phyloP scores from a whole-genome alignment of 345 rosid genomes.

The Eucalyptus fibrosa region DNA sequence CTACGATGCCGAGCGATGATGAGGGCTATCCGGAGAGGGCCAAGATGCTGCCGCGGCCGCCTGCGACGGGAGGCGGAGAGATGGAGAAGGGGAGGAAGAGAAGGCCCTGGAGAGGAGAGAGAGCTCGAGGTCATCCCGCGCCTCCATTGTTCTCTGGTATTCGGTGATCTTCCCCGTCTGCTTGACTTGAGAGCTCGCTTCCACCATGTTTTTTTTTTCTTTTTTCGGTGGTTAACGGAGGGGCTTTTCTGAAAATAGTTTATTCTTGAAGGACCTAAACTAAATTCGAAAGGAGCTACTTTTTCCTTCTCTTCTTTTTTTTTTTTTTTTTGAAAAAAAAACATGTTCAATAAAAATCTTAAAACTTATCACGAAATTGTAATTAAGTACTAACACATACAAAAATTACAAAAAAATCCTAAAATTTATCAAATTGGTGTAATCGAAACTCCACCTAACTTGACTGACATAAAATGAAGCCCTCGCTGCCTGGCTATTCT shows the following conservation, averaged over 20 bases:
- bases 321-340: too few species aligned
- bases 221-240: background rate
- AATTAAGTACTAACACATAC: too few species aligned
- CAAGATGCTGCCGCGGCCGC: background rate
- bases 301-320: too few species aligned
- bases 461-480: too few species aligned
- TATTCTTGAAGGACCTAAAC: background rate
- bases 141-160: background rate
- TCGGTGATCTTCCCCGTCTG: background rate
- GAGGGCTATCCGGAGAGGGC: slow-evolving; percentile 2
- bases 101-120: background rate
- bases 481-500: too few species aligned
- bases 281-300: background rate
- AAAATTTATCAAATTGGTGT: too few species aligned
- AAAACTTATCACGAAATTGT: too few species aligned
- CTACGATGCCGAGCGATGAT: background rate
- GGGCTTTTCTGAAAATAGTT: background rate
- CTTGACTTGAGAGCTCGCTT: background rate
- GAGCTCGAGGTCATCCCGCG: slow-evolving; percentile 28
- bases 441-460: too few species aligned
- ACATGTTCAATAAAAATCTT: accelerated
- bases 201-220: background rate
- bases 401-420: too few species aligned
- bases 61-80: background rate
- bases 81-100: background rate